phyloP scores from a whole-genome alignment of 768 basidiomycete species.

The Trametes gibbosa region DNA sequence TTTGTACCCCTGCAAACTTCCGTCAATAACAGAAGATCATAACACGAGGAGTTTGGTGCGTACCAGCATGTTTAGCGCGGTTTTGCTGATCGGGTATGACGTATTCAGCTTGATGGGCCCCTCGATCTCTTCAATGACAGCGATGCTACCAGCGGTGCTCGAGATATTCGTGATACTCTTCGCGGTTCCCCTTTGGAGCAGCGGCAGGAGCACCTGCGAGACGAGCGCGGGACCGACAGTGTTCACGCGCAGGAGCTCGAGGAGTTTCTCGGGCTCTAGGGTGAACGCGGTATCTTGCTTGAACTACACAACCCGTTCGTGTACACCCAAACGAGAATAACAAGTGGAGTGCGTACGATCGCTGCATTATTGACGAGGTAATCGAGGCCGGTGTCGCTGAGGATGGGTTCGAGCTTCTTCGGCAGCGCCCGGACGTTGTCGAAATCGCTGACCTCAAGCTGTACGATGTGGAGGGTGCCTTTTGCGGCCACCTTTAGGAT shows the following conservation, averaged over 20 bases:
- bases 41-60: background rate
- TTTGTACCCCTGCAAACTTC: constrained; percentile 6
- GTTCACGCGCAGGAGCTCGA: constrained; percentile 30
- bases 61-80: constrained; percentile 39
- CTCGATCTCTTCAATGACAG: constrained; percentile 11
- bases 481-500: constrained; percentile 21
- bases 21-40: background rate
- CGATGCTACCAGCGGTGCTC: constrained; percentile 33
- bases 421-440: constrained; percentile 27
- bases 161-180: constrained; percentile 36
- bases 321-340: background rate
- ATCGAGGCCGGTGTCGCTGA: constrained; percentile 33
- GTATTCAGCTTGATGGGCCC: constrained; percentile 23
- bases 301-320: background rate
- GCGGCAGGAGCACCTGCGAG: constrained; percentile 31
- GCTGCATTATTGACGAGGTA: constrained; percentile 40
- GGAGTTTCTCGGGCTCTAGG: constrained; percentile 25
- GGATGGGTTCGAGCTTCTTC: constrained; percentile 22
- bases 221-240: constrained; percentile 37
- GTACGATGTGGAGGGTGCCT: constrained; percentile 32
- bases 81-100: constrained; percentile 37
- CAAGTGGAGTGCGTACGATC: constrained; percentile 20
- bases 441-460: constrained; percentile 30
- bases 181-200: constrained; percentile 31
- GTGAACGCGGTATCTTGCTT: constrained; percentile 29